Evolutionary conservation across 1,139 yeast species (phyloP), one percentile per base, ranked within the genome.

Genomic region (Blastobotrys arbuscula): DNA sequence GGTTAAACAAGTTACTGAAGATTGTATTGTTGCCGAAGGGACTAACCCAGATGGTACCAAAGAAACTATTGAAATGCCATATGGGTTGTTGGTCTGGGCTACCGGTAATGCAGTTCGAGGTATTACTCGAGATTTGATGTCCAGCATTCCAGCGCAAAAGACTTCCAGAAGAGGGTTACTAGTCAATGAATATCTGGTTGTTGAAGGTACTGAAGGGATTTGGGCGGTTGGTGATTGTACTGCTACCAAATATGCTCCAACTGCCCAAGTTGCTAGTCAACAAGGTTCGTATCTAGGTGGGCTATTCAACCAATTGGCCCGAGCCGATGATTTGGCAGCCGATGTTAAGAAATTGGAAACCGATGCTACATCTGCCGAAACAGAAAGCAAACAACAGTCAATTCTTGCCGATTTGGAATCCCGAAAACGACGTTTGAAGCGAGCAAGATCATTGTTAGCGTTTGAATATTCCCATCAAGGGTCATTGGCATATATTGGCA

Each of bases 231-330:
- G 97, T 65, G 97, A 90, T 73, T 89, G 97, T 75, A 85, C 96
- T 42, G 78, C 79, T 53, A 85, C 94, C 58, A 89, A 89, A 67
- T 81, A 78, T 57, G 95, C 96, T 45, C 97, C 97, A 57, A 90
- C 97, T 50, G 97, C 96, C 44, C 97, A 90, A 75, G 97, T 89
- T 52, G 97, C 97, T 42, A 83, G 88, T 73, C 97, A 90, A 74
- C 92, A 89, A 71, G 97, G 96, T 63, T 75, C 76, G 55, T 90
- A 80, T 70, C 78, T 90, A 59, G 94, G 92, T 45, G 73, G 74
- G 36, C 78, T 80, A 56, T 84, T 90, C 68, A 77, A 78, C 68
- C 79, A 76, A 61, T 72, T 84, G 59, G 83, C 88, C 62, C 78
- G 79, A 58, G 77, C 86, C 52, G 89, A 84, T 55, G 73, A 78